Conservation (phyloP, 306 rosid species). For the Inga laurina region DNA sequence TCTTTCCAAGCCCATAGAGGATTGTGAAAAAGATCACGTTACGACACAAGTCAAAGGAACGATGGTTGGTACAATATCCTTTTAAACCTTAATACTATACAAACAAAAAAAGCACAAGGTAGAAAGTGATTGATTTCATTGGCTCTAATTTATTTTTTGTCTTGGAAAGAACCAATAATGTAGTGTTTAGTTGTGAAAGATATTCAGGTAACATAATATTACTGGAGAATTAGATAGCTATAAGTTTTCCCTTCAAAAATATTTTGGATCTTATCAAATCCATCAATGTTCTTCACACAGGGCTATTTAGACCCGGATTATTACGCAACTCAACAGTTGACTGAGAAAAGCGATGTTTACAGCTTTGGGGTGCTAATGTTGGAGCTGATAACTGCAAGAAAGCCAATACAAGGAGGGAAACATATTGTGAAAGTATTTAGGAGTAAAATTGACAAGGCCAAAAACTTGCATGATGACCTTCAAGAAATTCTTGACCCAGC, state of each 20-base stretch:
- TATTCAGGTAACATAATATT: neutral
- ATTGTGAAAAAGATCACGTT: slow-evolving; percentile 38
- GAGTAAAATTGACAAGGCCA: slow-evolving; percentile 30
- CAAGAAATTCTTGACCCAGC: too few relatives aligned
- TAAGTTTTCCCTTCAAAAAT: neutral
- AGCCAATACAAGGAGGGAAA: slow-evolving; percentile 45
- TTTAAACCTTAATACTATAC: neutral
- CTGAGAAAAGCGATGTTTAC: slow-evolving; percentile 55
- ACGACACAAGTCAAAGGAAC: slow-evolving; percentile 62
- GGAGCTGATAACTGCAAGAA: slow-evolving; percentile 51
- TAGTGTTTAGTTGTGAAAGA: neutral
- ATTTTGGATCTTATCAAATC: neutral
- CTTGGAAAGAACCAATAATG: neutral
- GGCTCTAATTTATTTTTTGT: neutral
- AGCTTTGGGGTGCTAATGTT: slow-evolving; percentile 58
- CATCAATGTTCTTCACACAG: slow-evolving; percentile 29
- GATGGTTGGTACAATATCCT: slow-evolving; percentile 36
- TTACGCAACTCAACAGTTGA: slow-evolving; percentile 46
- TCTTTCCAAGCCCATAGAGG: slow-evolving; percentile 46
- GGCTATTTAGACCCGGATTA: slow-evolving; percentile 69
- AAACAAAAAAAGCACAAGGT: neutral
- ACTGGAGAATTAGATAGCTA: neutral
- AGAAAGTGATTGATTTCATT: neutral
- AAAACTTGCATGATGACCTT: too few relatives aligned
- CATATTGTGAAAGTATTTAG: slow-evolving; percentile 41